Conservation (phyloP, 176 grass and related monocot species). For the Canna indica region DNA sequence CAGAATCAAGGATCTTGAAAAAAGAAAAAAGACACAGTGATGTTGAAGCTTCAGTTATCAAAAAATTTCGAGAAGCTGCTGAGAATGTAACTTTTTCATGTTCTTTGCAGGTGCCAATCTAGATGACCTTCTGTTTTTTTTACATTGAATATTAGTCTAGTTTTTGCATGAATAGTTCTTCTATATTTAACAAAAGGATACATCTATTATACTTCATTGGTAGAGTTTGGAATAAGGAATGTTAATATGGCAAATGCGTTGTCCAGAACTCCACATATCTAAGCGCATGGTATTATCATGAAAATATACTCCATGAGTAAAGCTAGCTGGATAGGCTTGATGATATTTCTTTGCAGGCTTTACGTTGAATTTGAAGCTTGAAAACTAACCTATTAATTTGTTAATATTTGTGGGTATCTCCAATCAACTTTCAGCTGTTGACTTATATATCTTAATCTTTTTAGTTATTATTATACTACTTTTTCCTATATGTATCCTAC, state of each 20-base stretch:
- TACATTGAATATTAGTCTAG: not conserved
- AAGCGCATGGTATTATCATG: not conserved
- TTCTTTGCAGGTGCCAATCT: slow-evolving; percentile 45
- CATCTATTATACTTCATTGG: not conserved
- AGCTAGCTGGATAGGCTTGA: not conserved
- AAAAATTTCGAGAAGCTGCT: slow-evolving; percentile 56
- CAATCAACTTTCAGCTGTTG: not conserved
- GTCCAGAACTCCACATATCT: not conserved
- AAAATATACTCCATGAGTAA: not conserved
- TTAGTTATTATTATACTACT: not conserved
- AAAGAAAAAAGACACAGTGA: slow-evolving; percentile 61
- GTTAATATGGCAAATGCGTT: not conserved
- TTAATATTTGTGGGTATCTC: not conserved
- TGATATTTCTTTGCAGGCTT: not conserved
- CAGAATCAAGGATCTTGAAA: slow-evolving; percentile 22
- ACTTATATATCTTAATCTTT: not conserved
- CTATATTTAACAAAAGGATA: not conserved
- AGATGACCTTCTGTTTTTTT: not conserved
- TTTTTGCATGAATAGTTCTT: not conserved
- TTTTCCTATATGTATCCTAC: not conserved
- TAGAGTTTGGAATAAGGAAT: not conserved
- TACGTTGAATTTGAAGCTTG: not conserved
- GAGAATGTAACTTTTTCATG: slow-evolving; percentile 57
- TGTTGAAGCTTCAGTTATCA: slow-evolving; percentile 25
- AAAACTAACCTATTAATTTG: not conserved